Evolutionary conservation across 805 yeast genomes (phyloP), one percentile per base, ranked within the genome.

Genomic region (Candida morakotiae): DNA sequence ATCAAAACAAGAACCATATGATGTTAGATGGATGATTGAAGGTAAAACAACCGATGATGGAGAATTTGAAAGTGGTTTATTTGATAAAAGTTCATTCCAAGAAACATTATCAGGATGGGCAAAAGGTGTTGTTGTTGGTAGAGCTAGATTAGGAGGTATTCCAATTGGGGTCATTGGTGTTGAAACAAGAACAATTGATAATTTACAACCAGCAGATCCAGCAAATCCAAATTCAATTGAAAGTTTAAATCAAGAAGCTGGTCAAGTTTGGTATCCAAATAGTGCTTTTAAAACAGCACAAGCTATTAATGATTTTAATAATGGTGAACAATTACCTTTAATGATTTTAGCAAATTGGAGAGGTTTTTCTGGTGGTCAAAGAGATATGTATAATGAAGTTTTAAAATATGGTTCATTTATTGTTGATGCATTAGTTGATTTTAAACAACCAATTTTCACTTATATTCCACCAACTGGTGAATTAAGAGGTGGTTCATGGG

Each of bases 401-500:
- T 81, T 93, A 70, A 93, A 93, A 66, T 93, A 86, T 60, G 99
- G 99, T 60, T 81, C 98, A 3, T 87, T 75, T 64, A 93, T 93
- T 66, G 99, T 93, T 47, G 99, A 93, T 61, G 97, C 98, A 10
- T 75, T 93, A 44, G 95, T 87, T 48, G 96, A 81, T 53, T 93
- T 82, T 77, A 87, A 87, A 62, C 98, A 93, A 66, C 99, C 99
- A 42, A 84, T 93, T 48, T 83, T 93, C 69, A 87, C 93, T 18
- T 93, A 93, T 67, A 91, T 93, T 62, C 98, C 99, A 36, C 99
- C 99, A 41, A 79, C 84, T 49, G 98, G 98, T 62, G 99, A 93
- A 67, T 76, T 93, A 51, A 85, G 99, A 77, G 99, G 99, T 73
- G 99, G 99, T 62, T 91, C 98, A 18, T 93, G 99, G 99, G 99